Evolutionary conservation across 1,284 basidiomycete genomes (phyloP).

Genomic region (Stereum hirsutum): DNA sequence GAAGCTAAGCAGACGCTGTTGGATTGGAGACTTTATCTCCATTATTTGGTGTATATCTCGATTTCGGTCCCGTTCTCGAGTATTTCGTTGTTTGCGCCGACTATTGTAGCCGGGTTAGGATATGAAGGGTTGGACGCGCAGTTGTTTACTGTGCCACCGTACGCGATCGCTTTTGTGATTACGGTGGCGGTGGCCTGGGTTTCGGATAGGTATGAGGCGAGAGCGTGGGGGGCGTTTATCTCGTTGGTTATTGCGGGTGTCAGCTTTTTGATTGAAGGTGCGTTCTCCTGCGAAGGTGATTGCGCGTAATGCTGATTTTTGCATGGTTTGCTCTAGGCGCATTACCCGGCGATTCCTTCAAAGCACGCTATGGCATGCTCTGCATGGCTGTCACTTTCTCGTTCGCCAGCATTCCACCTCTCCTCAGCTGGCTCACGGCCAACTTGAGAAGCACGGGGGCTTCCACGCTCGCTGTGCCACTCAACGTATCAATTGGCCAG

Average conservation of each 20-base stretch:
- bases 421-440: constrained; percentile 28
- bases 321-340: constrained; percentile 13
- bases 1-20: constrained; percentile 19
- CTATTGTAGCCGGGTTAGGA: constrained; percentile 30
- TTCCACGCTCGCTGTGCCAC: constrained; percentile 24
- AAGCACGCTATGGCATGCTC: constrained; percentile 25
- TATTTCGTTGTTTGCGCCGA: constrained; percentile 26
- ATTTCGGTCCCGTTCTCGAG: constrained; percentile 25
- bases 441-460: constrained; percentile 25
- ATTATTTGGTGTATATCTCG: constrained; percentile 23
- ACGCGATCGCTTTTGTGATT: constrained; percentile 27
- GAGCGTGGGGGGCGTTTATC: constrained; percentile 9
- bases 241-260: constrained; percentile 13
- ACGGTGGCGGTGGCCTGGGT: constrained; percentile 17
- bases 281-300: constrained; percentile 4
- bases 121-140: constrained; percentile 37
- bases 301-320: too few species aligned
- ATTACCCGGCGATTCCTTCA: constrained; percentile 20
- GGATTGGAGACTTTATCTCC: constrained; percentile 22
- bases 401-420: constrained; percentile 25
- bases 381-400: constrained; percentile 25
- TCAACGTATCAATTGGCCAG: constrained; percentile 27
- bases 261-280: constrained; percentile 14
- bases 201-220: constrained; percentile 14
- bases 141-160: constrained; percentile 49